Percentiles rank a stretch among this genome's conserved stretches.
Conservation (phyloP, 106 monocot species). For the Xerophyta viscosa region DNA sequence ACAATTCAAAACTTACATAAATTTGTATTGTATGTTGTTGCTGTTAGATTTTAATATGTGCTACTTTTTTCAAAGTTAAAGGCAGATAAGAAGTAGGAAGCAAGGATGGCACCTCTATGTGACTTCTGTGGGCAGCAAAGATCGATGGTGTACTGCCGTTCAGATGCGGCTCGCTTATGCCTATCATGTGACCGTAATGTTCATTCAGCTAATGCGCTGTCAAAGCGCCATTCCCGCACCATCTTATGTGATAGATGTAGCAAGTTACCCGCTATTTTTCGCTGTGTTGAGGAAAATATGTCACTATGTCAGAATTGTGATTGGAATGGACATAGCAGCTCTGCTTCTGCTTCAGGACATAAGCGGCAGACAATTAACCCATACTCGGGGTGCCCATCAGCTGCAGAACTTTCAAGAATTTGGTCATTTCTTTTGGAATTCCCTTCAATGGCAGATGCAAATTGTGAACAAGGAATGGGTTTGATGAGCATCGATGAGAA, state of each 20-base stretch:
- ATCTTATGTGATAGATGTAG: slow-evolving; percentile 29
- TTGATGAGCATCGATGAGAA: slow-evolving; percentile 14
- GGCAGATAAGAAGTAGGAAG: too few relatives aligned
- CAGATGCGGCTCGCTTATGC: slow-evolving; percentile 41
- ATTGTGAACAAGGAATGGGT: slow-evolving; percentile 7
- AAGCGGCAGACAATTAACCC: slow-evolving; percentile 12
- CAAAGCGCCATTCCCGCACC: slow-evolving; percentile 33
- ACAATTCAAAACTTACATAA: too few relatives aligned
- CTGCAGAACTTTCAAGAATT: slow-evolving; percentile 15
- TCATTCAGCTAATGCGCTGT: slow-evolving; percentile 42
- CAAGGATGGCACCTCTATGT: slow-evolving; percentile 31
- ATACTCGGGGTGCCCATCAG: slow-evolving; percentile 13
- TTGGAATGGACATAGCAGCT: slow-evolving; percentile 15
- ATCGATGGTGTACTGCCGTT: slow-evolving; percentile 32
- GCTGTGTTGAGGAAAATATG: slow-evolving; percentile 31
- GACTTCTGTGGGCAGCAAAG: slow-evolving; percentile 40
- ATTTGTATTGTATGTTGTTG: too few relatives aligned
- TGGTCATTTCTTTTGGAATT: slow-evolving; percentile 14
- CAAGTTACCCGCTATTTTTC: slow-evolving; percentile 21
- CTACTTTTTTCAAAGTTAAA: too few relatives aligned
- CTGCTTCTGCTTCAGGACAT: slow-evolving; percentile 9
- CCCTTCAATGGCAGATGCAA: slow-evolving; percentile 3
- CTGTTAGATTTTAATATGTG: too few relatives aligned
- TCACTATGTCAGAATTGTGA: slow-evolving; percentile 48
- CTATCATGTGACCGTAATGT: slow-evolving; percentile 41